Percentiles rank a stretch among this genome's conserved stretches.
These are phyloP conservation scores for Fusarium austroafricanum DNA, from an alignment of 2,329 filamentous ascomycete genomes.

Conservation along the genomic window DNA sequence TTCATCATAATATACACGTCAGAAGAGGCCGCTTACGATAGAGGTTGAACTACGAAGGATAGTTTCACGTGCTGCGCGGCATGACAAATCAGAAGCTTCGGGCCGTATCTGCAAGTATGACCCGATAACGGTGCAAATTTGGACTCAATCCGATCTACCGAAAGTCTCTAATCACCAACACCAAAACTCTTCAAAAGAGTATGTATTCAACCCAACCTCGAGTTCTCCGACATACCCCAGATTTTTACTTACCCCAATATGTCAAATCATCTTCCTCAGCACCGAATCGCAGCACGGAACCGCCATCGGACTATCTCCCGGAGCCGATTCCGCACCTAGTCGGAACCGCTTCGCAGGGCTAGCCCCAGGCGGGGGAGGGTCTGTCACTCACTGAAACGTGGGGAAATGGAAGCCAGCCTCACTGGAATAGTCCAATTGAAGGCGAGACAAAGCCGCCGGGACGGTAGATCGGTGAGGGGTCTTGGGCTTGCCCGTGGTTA, in stretches of 20 bases:
- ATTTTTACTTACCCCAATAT: not conserved
- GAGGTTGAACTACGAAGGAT: too few species aligned
- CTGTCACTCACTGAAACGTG: not conserved
- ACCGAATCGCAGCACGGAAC: not conserved
- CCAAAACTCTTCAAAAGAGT: not conserved
- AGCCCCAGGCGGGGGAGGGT: not conserved
- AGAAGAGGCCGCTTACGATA: too few species aligned
- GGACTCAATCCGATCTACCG: not conserved
- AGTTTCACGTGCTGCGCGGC: too few species aligned
- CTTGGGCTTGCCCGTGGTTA: not conserved
- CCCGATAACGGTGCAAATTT: not conserved
- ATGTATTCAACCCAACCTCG: not conserved
- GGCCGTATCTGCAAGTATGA: not conserved
- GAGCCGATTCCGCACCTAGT: slow-evolving; percentile 1
- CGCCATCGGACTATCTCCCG: slow-evolving; percentile 3
- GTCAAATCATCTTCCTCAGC: not conserved
- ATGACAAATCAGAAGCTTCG: not conserved
- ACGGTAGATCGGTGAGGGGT: slow-evolving; percentile 1
- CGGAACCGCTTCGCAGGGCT: not conserved
- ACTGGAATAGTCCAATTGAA: not conserved
- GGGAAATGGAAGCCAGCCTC: not conserved
- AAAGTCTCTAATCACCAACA: not conserved
- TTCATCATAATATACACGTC: too few species aligned
- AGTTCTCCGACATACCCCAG: not conserved
- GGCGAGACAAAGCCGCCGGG: not conserved